A percentile compares a stretch with the other conserved stretches of the same genome.
Conservation (phyloP, 768 basidiomycete genomes). For the Daedaleopsis nitida region DNA sequence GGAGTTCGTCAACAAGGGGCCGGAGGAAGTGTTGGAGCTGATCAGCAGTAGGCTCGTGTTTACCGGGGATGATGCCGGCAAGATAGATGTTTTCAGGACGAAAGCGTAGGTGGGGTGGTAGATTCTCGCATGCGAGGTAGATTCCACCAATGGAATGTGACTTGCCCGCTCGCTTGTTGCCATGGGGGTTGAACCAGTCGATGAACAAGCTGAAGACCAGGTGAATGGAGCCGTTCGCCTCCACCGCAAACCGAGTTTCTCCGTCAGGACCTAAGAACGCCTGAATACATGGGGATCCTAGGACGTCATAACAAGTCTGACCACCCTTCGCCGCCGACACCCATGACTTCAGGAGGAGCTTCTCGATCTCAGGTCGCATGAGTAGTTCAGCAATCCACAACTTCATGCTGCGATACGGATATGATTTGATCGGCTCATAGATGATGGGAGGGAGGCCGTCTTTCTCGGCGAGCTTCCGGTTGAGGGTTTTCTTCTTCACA, state of each 20-base stretch:
- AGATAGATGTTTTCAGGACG: slow-evolving; percentile 41
- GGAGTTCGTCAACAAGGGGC: slow-evolving; percentile 41
- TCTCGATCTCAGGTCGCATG: slow-evolving; percentile 13
- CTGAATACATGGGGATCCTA: slow-evolving; percentile 7
- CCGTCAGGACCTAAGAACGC: slow-evolving; percentile 19
- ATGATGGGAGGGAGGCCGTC: not conserved
- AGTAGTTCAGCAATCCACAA: slow-evolving; percentile 19
- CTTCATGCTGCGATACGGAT: slow-evolving; percentile 9
- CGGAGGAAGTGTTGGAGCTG: slow-evolving; percentile 42
- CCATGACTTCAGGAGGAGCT: not conserved
- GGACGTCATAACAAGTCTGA: slow-evolving; percentile 12
- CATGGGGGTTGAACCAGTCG: slow-evolving; percentile 23
- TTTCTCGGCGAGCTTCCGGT: not conserved
- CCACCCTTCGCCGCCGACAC: not conserved
- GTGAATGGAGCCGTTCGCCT: slow-evolving; percentile 1
- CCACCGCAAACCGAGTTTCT: not conserved
- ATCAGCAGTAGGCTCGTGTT: slow-evolving; percentile 34
- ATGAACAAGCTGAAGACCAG: slow-evolving; percentile 16
- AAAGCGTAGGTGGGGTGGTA: slow-evolving; percentile 26
- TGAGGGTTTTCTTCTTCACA: not conserved
- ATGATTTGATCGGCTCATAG: not conserved
- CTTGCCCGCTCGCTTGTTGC: slow-evolving; percentile 13
- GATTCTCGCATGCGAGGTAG: slow-evolving; percentile 29
- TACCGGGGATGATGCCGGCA: slow-evolving; percentile 44
- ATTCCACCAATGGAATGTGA: slow-evolving; percentile 20